These are phyloP conservation scores for Boletus huronensis DNA, from an alignment of 768 basidiomycete genomes.

Conservation along the genomic window DNA sequence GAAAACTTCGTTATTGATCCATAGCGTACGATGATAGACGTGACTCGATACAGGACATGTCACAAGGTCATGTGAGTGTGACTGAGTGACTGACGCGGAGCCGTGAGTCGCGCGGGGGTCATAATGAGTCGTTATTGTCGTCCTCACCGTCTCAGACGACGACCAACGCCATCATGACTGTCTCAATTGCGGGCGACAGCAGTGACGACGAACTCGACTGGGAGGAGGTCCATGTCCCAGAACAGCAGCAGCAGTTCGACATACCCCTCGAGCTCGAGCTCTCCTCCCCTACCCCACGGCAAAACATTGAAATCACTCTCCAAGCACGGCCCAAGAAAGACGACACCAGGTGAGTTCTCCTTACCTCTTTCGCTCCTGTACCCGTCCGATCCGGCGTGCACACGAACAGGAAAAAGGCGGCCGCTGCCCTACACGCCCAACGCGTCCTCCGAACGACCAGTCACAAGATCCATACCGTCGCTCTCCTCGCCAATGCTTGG, in stretches of 20 bases:
- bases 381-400: constrained; percentile 16
- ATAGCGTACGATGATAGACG: too few species aligned
- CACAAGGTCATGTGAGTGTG: constrained; percentile 14
- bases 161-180: constrained; percentile 14
- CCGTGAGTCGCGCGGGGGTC: constrained; percentile 12
- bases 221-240: constrained; percentile 71
- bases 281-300: constrained; percentile 34
- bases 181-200: constrained; percentile 22
- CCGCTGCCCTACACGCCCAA: constrained; percentile 54
- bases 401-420: constrained; percentile 42
- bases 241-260: constrained; percentile 18
- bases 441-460: constrained; percentile 71
- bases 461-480: constrained; percentile 87
- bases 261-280: constrained; percentile 24
- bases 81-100: constrained; percentile 23
- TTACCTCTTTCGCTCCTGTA: neutral
- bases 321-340: constrained; percentile 40
- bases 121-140: constrained; percentile 6
- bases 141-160: constrained; percentile 3
- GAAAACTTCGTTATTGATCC: neutral
- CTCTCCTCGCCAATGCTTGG: constrained; percentile 70
- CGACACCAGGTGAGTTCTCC: constrained; percentile 44
- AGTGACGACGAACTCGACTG: constrained; percentile 74
- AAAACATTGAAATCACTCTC: constrained; percentile 72
- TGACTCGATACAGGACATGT: neutral